These are phyloP conservation scores for Cyamopsis tetragonoloba DNA, from an alignment of 306 rosid genomes.

Conservation along the genomic window DNA sequence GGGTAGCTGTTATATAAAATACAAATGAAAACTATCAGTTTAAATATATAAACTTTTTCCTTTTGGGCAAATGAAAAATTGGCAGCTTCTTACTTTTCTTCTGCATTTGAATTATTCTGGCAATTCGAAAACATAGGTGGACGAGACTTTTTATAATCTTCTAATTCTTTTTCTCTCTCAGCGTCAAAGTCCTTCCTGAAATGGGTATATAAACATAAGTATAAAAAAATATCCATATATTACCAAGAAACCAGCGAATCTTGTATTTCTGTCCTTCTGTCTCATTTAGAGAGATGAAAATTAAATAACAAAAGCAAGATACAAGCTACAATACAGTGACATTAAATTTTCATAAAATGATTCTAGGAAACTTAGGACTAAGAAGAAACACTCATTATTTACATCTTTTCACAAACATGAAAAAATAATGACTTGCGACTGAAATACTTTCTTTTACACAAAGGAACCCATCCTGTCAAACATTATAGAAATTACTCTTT, in stretches of 20 bases:
- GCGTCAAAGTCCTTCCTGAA: constrained; percentile 76
- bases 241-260: neutral
- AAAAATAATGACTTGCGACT: neutral
- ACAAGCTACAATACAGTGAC: neutral
- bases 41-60: neutral
- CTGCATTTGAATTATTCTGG: constrained; percentile 42
- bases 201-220: constrained; percentile 9
- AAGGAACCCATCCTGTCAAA: neutral
- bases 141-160: constrained; percentile 48
- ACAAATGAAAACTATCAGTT: constrained; percentile 11
- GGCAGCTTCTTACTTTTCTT: constrained; percentile 43
- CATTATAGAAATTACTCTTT: neutral
- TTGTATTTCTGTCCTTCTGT: neutral
- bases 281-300: neutral
- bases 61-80: neutral
- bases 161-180: constrained; percentile 58
- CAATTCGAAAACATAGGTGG: constrained; percentile 28
- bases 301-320: neutral
- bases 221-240: neutral
- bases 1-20: constrained; percentile 66
- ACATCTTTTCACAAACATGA: neutral
- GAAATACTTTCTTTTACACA: constrained; percentile 10
- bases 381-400: neutral
- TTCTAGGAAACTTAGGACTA: neutral
- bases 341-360: neutral